A percentile compares a stretch with the other conserved stretches of the same genome.
phyloP scores from a whole-genome alignment of 352 stramenopile genomes.

The Phytopythium helicoides region DNA sequence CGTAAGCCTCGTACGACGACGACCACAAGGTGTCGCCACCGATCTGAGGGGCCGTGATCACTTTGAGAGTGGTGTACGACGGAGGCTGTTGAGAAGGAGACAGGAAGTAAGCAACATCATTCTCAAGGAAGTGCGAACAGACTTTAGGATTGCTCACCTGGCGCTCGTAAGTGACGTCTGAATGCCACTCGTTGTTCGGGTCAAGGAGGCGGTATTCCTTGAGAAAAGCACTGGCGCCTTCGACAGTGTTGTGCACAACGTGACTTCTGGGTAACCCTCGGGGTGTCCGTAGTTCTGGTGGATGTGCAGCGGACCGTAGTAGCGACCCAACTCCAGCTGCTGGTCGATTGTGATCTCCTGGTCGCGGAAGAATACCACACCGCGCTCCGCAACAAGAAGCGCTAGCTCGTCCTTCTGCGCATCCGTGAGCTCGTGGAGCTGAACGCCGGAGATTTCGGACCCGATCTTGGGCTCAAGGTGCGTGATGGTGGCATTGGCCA shows the following conservation, averaged over 20 bases:
- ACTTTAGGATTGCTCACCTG: slow-evolving; percentile 7
- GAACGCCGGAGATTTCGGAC: slow-evolving; percentile 15
- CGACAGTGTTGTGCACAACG: slow-evolving; percentile 14
- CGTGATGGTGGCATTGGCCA: slow-evolving; percentile 12
- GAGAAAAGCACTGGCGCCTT: slow-evolving; percentile 8
- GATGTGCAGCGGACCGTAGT: slow-evolving; percentile 27
- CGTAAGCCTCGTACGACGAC: slow-evolving; percentile 41
- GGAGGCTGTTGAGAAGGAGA: slow-evolving; percentile 9
- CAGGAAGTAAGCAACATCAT: background rate
- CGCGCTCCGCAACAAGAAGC: slow-evolving; percentile 11
- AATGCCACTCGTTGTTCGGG: slow-evolving; percentile 32
- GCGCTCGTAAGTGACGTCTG: slow-evolving; percentile 32
- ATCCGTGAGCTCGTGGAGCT: slow-evolving; percentile 7
- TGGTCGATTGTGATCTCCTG: slow-evolving; percentile 9
- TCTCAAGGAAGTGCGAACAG: background rate
- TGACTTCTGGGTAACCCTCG: slow-evolving; percentile 21
- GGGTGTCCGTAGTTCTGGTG: slow-evolving; percentile 21
- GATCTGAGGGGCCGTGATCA: slow-evolving; percentile 25
- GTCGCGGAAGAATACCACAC: slow-evolving; percentile 21
- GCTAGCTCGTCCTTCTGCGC: slow-evolving; percentile 16
- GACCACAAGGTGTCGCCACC: slow-evolving; percentile 43
- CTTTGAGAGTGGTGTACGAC: slow-evolving; percentile 29
- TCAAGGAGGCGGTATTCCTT: slow-evolving; percentile 18
- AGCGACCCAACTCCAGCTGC: slow-evolving; percentile 21
- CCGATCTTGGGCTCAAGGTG: slow-evolving; percentile 20